Conservation (phyloP, 352 stramenopile genomes). For the Globisporangium mamillatum region DNA sequence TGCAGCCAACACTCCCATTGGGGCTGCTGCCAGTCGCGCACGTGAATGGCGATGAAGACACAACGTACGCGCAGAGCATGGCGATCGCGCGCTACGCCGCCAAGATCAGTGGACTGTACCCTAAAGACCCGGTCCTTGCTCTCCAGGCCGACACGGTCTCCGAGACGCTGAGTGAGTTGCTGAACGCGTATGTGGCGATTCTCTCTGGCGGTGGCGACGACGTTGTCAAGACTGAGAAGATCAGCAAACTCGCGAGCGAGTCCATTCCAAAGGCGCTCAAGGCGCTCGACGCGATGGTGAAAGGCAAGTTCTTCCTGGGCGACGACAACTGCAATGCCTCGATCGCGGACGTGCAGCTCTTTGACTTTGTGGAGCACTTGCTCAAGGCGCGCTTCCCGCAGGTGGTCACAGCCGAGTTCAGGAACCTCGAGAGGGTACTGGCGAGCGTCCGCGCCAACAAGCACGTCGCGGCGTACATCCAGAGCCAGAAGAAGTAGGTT, state of each 20-base stretch:
- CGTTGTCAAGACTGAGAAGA: slow-evolving; percentile 28
- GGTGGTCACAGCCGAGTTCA: slow-evolving; percentile 34
- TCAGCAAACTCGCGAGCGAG: slow-evolving; percentile 26
- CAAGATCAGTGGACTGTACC: slow-evolving; percentile 56
- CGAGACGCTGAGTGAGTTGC: slow-evolving; percentile 41
- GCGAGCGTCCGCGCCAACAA: slow-evolving; percentile 28
- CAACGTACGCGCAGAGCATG: slow-evolving; percentile 52
- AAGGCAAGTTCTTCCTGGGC: slow-evolving; percentile 49
- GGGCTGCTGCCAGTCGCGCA: slow-evolving; percentile 51
- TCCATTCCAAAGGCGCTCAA: slow-evolving; percentile 20
- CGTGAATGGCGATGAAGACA: slow-evolving; percentile 27
- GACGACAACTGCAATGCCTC: slow-evolving; percentile 29
- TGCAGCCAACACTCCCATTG: slow-evolving; percentile 55
- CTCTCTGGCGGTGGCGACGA: slow-evolving; percentile 40
- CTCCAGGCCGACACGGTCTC: slow-evolving; percentile 53
- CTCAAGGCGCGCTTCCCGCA: slow-evolving; percentile 14
- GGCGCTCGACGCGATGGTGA: slow-evolving; percentile 22
- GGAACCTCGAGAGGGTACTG: slow-evolving; percentile 41
- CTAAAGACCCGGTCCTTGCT: slow-evolving; percentile 40
- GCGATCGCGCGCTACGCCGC: slow-evolving; percentile 57
- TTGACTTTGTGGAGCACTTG: slow-evolving; percentile 48
- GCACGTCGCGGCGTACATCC: slow-evolving; percentile 33
- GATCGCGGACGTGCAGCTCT: slow-evolving; percentile 52
- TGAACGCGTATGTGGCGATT: slow-evolving; percentile 33
- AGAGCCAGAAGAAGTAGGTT: not conserved